phyloP scores from a whole-genome alignment of 805 yeast genomes.

The Candida anglica region DNA sequence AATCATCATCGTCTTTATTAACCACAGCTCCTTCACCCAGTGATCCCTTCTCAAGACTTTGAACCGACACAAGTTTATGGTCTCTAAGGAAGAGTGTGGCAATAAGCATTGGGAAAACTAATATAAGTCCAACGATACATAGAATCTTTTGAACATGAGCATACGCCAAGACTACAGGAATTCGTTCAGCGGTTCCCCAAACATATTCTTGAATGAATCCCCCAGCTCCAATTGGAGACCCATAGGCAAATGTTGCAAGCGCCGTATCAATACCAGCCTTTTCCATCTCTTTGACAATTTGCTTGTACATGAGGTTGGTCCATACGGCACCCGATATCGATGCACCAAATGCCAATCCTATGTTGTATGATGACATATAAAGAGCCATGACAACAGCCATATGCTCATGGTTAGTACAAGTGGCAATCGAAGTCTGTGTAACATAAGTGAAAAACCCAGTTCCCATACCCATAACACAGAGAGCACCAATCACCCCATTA shows the following conservation, averaged over 20 bases:
- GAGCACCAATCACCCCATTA: conserved; percentile 61
- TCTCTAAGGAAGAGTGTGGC: conserved; percentile 51
- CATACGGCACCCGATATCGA: conserved; percentile 69
- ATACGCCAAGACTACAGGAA: conserved; percentile 54
- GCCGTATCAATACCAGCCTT: conserved; percentile 21
- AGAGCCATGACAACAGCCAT: conserved; percentile 61
- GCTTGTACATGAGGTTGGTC: conserved; percentile 55
- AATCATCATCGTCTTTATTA: conserved; percentile 21
- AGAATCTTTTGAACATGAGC: conserved; percentile 56
- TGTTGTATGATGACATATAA: conserved; percentile 52
- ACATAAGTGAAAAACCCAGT: conserved; percentile 73
- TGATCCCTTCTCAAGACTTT: conserved; percentile 15
- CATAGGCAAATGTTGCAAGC: conserved; percentile 22
- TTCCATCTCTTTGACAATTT: conserved; percentile 30
- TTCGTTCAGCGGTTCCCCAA: conserved; percentile 64
- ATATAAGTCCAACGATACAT: conserved; percentile 50
- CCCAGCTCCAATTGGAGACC: conserved; percentile 46
- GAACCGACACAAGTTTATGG: conserved; percentile 38
- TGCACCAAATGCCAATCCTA: conserved; percentile 63
- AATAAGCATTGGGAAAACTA: conserved; percentile 50
- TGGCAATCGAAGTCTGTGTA: conserved; percentile 56
- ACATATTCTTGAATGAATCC: conserved; percentile 42
- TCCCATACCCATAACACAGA: conserved; percentile 65
- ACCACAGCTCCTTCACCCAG: conserved; percentile 16
- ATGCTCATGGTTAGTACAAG: conserved; percentile 57